Percentiles rank a stretch among this genome's conserved stretches.
These are phyloP conservation scores for Boletus edulis DNA, from an alignment of 768 basidiomycete species.

Conservation along the genomic window DNA sequence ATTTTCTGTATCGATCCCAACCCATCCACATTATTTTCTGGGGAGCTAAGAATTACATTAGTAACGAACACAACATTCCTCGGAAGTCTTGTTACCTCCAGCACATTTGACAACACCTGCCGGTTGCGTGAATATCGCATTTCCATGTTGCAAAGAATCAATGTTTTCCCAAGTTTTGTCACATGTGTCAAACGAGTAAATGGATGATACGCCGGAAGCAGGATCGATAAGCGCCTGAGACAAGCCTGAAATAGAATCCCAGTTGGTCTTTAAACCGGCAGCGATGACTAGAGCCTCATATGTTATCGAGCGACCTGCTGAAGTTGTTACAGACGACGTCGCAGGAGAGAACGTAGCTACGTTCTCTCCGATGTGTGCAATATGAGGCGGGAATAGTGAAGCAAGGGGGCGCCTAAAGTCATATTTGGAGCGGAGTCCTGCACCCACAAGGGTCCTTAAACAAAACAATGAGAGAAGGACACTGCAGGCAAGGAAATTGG, in stretches of 20 bases:
- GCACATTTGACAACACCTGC: conserved; percentile 92
- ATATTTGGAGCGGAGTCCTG: conserved; percentile 75
- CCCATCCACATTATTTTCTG: conserved; percentile 99
- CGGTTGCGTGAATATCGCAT: conserved; percentile 94
- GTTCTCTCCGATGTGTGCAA: conserved; percentile 68
- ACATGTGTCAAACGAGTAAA: conserved; percentile 87
- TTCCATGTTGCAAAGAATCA: conserved; percentile 68
- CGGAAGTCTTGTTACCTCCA: conserved; percentile 51
- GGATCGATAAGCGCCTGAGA: conserved; percentile 74
- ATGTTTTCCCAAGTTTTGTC: conserved; percentile 89
- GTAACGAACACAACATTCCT: background rate
- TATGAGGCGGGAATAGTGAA: conserved; percentile 71
- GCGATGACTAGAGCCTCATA: conserved; percentile 92
- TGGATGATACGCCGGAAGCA: conserved; percentile 80
- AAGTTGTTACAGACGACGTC: conserved; percentile 69
- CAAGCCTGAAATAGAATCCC: conserved; percentile 71
- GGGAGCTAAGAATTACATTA: conserved; percentile 48
- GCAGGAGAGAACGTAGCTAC: conserved; percentile 74
- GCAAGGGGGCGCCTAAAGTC: conserved; percentile 64
- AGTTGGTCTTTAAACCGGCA: conserved; percentile 86
- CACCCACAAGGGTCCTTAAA: conserved; percentile 83
- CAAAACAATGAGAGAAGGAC: conserved; percentile 3
- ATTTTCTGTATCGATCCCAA: conserved; percentile 74
- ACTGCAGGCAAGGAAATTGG: background rate
- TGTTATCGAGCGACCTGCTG: conserved; percentile 61